Evolutionary conservation across 2,329 filamentous ascomycete genomes (phyloP).

Genomic region (Fusarium sp.): DNA sequence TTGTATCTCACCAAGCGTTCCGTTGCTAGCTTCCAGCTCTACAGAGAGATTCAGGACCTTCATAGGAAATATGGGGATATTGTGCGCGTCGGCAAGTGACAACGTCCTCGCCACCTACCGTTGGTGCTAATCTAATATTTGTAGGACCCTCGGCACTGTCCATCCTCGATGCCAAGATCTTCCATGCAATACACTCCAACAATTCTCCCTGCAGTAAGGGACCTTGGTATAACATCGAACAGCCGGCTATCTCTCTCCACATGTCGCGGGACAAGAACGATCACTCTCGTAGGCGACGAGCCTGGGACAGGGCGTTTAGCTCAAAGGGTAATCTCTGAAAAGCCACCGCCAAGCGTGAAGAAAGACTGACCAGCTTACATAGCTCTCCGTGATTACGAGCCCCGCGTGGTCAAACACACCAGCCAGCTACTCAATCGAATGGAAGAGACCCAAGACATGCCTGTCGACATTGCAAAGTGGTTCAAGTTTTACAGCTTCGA

Average conservation of each 20-base stretch:
- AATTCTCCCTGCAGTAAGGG: not conserved
- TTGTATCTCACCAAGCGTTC: not conserved
- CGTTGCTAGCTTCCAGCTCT: not conserved
- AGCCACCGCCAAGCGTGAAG: rapidly evolving
- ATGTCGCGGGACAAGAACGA: not conserved
- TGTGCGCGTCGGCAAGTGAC: not conserved
- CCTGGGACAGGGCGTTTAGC: not conserved
- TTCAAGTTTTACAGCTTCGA: not conserved
- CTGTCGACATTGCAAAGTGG: not conserved
- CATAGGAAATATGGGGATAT: not conserved
- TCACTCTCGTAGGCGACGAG: not conserved
- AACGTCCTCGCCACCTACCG: rapidly evolving
- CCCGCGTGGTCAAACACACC: not conserved
- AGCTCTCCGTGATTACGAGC: not conserved
- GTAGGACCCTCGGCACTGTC: not conserved
- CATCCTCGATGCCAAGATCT: not conserved
- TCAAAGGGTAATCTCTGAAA: rapidly evolving
- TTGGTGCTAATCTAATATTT: rapidly evolving
- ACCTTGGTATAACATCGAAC: not conserved
- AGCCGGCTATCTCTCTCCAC: not conserved
- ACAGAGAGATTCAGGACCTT: not conserved
- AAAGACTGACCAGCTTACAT: not conserved
- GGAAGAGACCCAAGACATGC: rapidly evolving
- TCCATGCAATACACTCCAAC: not conserved
- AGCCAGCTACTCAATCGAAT: not conserved